Base-by-base conservation (phyloP, 208 protist genomes). In the Lotmaria passim region DNA sequence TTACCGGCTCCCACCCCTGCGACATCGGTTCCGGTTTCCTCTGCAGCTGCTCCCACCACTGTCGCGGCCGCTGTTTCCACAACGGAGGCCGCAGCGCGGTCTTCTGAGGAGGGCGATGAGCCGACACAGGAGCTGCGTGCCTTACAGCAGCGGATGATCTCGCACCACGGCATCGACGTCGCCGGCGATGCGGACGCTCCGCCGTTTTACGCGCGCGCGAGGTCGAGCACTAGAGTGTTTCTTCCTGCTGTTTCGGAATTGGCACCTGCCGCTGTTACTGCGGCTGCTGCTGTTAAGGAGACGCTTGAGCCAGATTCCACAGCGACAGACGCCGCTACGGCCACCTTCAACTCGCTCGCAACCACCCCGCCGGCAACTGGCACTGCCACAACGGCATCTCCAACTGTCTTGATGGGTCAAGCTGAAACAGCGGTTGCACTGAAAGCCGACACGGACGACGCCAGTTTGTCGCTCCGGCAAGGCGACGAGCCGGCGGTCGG, bases 91-190 rank as follows among this genome's bases (percentile, higher is more conserved):
- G 24, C 47, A 52, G 36, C 36, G 12, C 8, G 8, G 12, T 6
- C 12, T 39, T 10, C 41, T 46, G 41, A 24, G 47, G 47, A 52
- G n/a, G 28, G 55, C 17, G 36, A 50, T n/a, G 28, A 44, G 0
- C 28, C 47, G 26, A 31, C 30, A 30, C 21, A 19, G 39, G 38
- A 31, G 38, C 17, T 60, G 33, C 56, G 23, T 15, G 6, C 19
- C 23, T 38, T 63, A 19, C 59, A 53, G 50, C 58, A 60, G 31
- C 58, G 52, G 21, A 39, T 74, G 21, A 46, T 67, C 14, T 61
- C 39, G 23, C 10, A 14, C 0, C 48, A 62, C 34, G 59, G 36
- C 6, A 61, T 56, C 14, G 48, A 55, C 34, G 44, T 67, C 28
- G 31, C 12, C 8, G 41, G 38, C 31, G 59, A 67, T 24, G 36